Conservation (phyloP, 768 basidiomycete species). For the Rhizopogon vulgaris region DNA sequence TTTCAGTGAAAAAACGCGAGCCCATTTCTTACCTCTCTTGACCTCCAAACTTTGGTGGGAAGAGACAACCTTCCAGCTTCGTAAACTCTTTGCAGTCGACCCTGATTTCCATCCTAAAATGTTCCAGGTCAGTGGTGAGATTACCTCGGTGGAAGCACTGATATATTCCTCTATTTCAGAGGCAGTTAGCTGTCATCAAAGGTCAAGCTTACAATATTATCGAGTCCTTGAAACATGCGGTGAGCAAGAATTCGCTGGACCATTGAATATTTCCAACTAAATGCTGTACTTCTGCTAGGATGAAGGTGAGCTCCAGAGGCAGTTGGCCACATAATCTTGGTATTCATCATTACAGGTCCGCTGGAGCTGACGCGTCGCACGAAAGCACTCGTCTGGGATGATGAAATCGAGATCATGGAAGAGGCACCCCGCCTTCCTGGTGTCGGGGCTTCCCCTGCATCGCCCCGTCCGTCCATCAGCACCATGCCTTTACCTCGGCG, state of each 20-base stretch:
- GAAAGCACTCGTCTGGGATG: conserved; percentile 81
- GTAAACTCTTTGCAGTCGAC: conserved; percentile 74
- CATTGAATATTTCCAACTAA: conserved; percentile 4
- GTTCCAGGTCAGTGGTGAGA: conserved; percentile 54
- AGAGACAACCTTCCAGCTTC: conserved; percentile 72
- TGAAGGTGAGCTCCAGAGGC: conserved; percentile 48
- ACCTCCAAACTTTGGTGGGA: conserved; percentile 90
- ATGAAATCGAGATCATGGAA: conserved; percentile 70
- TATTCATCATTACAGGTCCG: conserved; percentile 50
- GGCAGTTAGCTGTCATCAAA: conserved; percentile 90
- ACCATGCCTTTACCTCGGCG: conserved; percentile 52
- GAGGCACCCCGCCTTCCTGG: conserved; percentile 33
- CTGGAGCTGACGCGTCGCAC: conserved; percentile 81
- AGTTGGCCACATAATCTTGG: background rate
- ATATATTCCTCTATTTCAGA: conserved; percentile 30
- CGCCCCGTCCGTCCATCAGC: conserved; percentile 56
- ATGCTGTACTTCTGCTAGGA: conserved; percentile 40
- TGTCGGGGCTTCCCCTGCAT: conserved; percentile 31
- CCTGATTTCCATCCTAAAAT: conserved; percentile 87
- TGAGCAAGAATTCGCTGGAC: conserved; percentile 31
- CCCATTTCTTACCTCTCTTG: conserved; percentile 75
- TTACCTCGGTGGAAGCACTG: conserved; percentile 1
- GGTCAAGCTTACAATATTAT: conserved; percentile 91
- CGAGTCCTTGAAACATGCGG: conserved; percentile 72
- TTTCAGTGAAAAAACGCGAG: conserved; percentile 76